Evolutionary conservation across 1,284 basidiomycete species (phyloP), one percentile per base, ranked within the genome.

Genomic region (Xerocomus minutiporus): DNA sequence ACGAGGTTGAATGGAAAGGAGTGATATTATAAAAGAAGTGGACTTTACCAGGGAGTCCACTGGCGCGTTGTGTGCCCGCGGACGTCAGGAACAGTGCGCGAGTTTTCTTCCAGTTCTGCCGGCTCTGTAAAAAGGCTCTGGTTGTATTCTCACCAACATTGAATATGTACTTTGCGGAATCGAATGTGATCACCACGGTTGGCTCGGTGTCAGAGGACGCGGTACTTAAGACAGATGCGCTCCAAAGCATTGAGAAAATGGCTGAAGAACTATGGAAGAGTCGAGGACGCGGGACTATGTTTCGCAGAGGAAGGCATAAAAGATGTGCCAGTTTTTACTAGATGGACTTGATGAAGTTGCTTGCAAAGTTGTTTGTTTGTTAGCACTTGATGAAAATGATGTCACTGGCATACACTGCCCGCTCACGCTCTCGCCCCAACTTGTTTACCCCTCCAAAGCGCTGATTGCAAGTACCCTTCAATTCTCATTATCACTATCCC

Each of bases 61-160:
- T 77, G 20, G 77, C 74, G 46, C 82, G 78, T 59, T 86, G 78
- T 12, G 80, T 77, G 34, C 79, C 76, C 2, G 82, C 75, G 48
- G 82, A 80, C 1, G 86, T 87, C 54, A 94, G 71, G 69, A 96
- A 95, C 12, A 95, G 60, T 2, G 77, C 86, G 45, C 78, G 79
- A 2, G 86, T 75, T 52, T 80, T 83, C 61, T 77, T 81, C 76
- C 86, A 82, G 42, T 80, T 80, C 35, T 78, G 71, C 54, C 74
- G 74, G 58, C 82, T 83, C 71, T 93, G 86, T 7, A 85, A 71
- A 61, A 88, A 87, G 0, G 85, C 72, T 32, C 93, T 75, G 47
- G 84, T 84, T 0, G 86, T 86, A 51, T 88, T 90, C 67, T 96
- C 93, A 5, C 89, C 85, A 2, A 78, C 84, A 69, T 95, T 94